A percentile compares a stretch with the other conserved stretches of the same genome.
phyloP scores from a whole-genome alignment of 768 basidiomycete species.

The Coprinopsis sp. region DNA sequence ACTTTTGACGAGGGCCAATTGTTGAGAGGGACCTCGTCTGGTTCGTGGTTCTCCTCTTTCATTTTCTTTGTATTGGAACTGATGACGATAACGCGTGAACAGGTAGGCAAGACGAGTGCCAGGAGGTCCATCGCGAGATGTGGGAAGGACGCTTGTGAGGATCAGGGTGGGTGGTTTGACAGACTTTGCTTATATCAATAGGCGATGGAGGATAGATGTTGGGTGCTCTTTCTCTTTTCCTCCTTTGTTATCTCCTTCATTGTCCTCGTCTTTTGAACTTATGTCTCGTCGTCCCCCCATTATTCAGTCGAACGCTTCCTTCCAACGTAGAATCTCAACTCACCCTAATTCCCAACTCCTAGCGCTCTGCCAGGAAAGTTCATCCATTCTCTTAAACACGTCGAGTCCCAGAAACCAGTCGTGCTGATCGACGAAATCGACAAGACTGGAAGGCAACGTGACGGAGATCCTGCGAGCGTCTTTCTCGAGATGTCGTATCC shows the following conservation, averaged over 20 bases:
- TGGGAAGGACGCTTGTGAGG: constrained; percentile 90
- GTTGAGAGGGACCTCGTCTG: constrained; percentile 98
- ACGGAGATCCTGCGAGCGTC: constrained; percentile 90
- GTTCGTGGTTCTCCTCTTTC: constrained; percentile 91
- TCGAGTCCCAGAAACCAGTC: constrained; percentile 90
- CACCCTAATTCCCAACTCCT: constrained; percentile 1
- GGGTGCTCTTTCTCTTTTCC: constrained; percentile 43
- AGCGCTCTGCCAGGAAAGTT: constrained; percentile 93
- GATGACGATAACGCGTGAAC: too few relatives aligned
- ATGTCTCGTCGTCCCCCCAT: too few relatives aligned
- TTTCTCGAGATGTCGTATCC: constrained; percentile 91
- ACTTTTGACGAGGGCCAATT: constrained; percentile 90
- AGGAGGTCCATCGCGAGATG: constrained; percentile 88
- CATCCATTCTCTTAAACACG: constrained; percentile 88
- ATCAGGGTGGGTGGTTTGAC: constrained; percentile 96
- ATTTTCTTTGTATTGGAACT: too few relatives aligned
- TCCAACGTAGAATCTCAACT: too few relatives aligned
- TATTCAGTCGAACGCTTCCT: too few relatives aligned
- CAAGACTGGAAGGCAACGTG: constrained; percentile 87
- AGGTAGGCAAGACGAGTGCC: constrained; percentile 96
- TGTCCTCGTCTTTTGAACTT: too few relatives aligned
- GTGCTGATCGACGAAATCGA: constrained; percentile 95
- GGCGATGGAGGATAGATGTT: constrained; percentile 95
- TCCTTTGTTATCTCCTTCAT: constrained; percentile 1
- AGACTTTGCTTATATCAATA: constrained; percentile 99